Base-by-base conservation (phyloP, 768 basidiomycete species). In the Mycena filopes region DNA sequence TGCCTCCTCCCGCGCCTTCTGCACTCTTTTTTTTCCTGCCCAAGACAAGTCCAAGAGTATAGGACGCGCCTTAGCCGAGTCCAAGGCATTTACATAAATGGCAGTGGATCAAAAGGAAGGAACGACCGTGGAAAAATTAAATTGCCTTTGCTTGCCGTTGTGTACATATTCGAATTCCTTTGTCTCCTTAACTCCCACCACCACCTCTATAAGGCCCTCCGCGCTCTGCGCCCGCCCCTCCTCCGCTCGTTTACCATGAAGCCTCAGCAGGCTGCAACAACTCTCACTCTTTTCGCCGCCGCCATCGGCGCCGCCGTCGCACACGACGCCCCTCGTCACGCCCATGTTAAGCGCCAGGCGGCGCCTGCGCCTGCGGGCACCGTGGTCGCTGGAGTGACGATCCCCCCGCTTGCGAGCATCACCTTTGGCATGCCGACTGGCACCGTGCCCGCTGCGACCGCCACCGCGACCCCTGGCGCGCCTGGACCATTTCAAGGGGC, bases 401-500 rank as follows among this genome's bases (percentile, higher is more conserved):
- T 89, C 31, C 91, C 89, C 18, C 84, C 90, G 7, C 77, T 93
- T 48, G 83, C 78, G 25, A 78, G 77, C 55, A 86, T 93, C 51
- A 87, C 83, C 1, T 84, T 83, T 38, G 90, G 89, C 57, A 91
- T 91, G 88, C 77, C 89, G 6, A 77, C 84, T 8, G 80, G 81
- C 8, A 65, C 84, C 3, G 82, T 86, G 0, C 80, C 84, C 1
- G 72, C 85, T 1, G 78, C 86, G 20, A 80, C 86, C 4, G 74
- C 85, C 3, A 88, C 88, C 0, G 91, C 79, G 69, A 38, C 84
- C 0, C 76, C 88, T 43, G 93, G 93, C 2, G 85, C 88, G 29
- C 81, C 81, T 0, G 84, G 89, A 3, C 87, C 90, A 1, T 79
- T 91, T 43, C 71, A 85, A 33, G 90, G 90, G 63, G 94, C 86